A percentile compares a stretch with the other conserved stretches of the same genome.
Evolutionary conservation across 352 stramenopile species (phyloP).

Genomic region (Pythium myriotylum): DNA sequence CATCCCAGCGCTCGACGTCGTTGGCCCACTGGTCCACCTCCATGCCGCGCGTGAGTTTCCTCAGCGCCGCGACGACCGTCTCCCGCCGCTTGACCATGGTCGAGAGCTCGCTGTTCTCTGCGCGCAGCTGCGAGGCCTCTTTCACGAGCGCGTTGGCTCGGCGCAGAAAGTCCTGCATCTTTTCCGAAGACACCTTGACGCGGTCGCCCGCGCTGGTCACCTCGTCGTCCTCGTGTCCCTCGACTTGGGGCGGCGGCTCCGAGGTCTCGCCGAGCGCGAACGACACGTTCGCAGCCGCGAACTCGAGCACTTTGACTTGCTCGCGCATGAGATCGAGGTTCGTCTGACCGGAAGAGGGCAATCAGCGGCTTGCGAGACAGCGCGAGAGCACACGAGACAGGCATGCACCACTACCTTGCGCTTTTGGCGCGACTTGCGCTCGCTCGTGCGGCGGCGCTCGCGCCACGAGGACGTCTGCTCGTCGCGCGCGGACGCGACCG

Average conservation of each 20-base stretch:
- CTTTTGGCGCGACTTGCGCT: not conserved
- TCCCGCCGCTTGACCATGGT: not conserved
- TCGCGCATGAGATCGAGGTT: constrained; percentile 9
- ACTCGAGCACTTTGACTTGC: constrained; percentile 17
- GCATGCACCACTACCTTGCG: too few species aligned
- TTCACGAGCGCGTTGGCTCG: not conserved
- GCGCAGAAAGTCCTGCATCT: constrained; percentile 5
- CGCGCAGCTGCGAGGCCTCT: not conserved
- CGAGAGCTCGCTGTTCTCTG: constrained; percentile 1
- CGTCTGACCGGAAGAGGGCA: not conserved
- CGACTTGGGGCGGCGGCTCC: too few species aligned
- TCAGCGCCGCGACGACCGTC: not conserved
- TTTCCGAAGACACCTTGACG: not conserved
- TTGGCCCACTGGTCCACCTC: constrained; percentile 1
- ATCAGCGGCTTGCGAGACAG: not conserved
- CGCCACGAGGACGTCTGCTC: not conserved
- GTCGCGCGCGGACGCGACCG: not conserved
- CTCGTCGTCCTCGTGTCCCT: too few species aligned
- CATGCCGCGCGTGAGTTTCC: not conserved
- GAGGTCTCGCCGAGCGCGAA: not conserved
- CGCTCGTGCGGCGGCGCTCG: not conserved
- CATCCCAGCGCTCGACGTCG: constrained; percentile 5
- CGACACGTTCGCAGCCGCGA: not conserved
- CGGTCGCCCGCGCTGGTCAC: not conserved
- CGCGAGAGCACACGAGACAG: not conserved